A percentile compares a stretch with the other conserved stretches of the same genome.
Evolutionary conservation across 169 alveolate genomes (phyloP).

Genomic region (Eimeria maxima): DNA sequence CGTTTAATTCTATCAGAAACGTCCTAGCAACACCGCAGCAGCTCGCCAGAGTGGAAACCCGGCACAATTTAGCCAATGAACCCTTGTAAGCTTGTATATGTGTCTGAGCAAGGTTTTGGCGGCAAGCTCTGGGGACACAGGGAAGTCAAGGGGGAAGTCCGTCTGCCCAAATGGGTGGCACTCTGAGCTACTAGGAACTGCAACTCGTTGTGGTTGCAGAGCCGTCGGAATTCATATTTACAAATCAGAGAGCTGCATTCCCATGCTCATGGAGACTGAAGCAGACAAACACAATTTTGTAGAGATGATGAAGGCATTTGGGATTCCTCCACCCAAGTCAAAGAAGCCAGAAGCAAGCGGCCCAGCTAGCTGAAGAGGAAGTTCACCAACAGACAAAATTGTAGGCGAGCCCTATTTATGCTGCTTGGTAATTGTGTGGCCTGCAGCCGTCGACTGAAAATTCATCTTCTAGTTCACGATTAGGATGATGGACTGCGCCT

Average conservation of each 20-base stretch:
- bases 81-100: conserved; percentile 44
- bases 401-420: background rate
- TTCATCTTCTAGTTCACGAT: background rate
- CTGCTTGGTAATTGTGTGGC: background rate
- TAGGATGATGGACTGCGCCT: background rate
- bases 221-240: conserved; percentile 56
- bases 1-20: conserved; percentile 49
- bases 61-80: conserved; percentile 26
- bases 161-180: background rate
- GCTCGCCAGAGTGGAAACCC: conserved; percentile 56
- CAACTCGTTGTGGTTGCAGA: conserved; percentile 27
- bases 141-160: background rate
- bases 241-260: conserved; percentile 70
- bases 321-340: conserved; percentile 56
- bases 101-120: background rate
- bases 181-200: background rate
- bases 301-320: conserved; percentile 58
- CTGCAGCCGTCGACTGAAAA: background rate
- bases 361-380: conserved; percentile 38
- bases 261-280: conserved; percentile 38
- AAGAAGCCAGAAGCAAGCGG: conserved; percentile 40
- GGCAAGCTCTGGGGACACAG: background rate
- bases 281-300: conserved; percentile 53
- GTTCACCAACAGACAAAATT: background rate
- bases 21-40: conserved; percentile 68